Conservation (phyloP, 495 filamentous ascomycete species). For the Trichoderma reesei region DNA sequence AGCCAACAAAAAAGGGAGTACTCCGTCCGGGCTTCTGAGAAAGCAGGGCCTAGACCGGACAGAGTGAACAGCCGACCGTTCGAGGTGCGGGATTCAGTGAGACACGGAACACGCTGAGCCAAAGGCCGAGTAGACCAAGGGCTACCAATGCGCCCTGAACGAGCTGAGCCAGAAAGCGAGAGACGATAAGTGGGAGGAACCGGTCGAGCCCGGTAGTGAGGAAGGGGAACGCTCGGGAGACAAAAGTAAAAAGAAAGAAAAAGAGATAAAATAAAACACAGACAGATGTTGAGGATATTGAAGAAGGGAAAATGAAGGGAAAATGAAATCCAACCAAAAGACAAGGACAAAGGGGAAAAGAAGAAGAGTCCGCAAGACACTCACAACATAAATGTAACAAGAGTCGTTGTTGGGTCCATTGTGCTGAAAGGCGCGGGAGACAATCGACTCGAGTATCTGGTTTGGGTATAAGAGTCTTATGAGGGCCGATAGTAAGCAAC, state of each 20-base stretch:
- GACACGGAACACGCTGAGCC: background rate
- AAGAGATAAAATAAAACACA: slow-evolving; percentile 13
- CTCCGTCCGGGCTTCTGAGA: background rate
- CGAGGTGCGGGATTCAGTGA: background rate
- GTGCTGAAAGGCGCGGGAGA: background rate
- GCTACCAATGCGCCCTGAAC: background rate
- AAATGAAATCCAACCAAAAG: slow-evolving; percentile 42
- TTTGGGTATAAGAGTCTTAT: background rate
- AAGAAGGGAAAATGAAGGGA: slow-evolving; percentile 19
- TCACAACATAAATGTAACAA: slow-evolving; percentile 68
- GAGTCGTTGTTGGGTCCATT: slow-evolving; percentile 61
- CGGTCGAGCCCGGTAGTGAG: slow-evolving; percentile 1
- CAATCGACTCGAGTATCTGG: background rate
- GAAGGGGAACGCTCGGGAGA: slow-evolving; percentile 7
- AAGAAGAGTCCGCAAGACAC: slow-evolving; percentile 21
- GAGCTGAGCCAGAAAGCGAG: background rate
- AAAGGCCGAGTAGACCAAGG: background rate
- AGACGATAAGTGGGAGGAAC: slow-evolving; percentile 3
- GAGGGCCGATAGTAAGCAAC: background rate
- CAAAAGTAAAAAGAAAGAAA: too few species aligned
- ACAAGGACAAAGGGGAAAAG: slow-evolving; percentile 24
- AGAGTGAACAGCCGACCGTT: background rate
- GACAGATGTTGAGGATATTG: too few species aligned
- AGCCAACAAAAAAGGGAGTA: slow-evolving; percentile 5
- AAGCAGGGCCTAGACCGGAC: background rate